These are phyloP conservation scores for Musa itinerans DNA, from an alignment of 176 grass and related monocot species.

Conservation along the genomic window DNA sequence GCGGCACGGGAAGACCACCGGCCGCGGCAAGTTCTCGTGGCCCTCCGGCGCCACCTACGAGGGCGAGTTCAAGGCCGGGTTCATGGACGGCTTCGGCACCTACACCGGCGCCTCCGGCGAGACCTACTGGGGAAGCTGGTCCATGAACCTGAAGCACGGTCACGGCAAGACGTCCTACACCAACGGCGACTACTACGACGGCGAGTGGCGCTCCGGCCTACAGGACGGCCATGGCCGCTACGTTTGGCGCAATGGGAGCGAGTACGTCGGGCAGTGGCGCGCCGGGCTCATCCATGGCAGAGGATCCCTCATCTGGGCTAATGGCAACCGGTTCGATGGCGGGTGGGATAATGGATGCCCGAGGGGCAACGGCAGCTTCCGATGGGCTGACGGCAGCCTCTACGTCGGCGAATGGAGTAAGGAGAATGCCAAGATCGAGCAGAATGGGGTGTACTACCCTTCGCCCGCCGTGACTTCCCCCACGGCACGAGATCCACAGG, in stretches of 20 bases:
- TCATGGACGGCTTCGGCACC: conserved; percentile 20
- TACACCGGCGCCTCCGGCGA: conserved; percentile 9
- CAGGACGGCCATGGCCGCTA: conserved; percentile 24
- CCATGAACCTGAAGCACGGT: conserved; percentile 21
- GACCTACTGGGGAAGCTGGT: conserved; percentile 13
- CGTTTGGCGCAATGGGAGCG: conserved; percentile 5
- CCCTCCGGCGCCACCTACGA: conserved; percentile 16
- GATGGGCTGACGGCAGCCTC: conserved; percentile 71
- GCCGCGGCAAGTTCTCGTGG: conserved; percentile 16
- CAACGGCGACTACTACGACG: conserved; percentile 21
- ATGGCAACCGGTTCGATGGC: conserved; percentile 52
- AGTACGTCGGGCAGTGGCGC: conserved; percentile 12
- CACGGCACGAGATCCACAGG: conserved; percentile 59
- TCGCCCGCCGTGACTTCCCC: conserved; percentile 51
- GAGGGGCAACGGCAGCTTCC: conserved; percentile 61
- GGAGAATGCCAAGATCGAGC: conserved; percentile 47
- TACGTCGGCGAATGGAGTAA: conserved; percentile 70
- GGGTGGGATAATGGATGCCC: conserved; percentile 80
- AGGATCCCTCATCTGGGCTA: conserved; percentile 1
- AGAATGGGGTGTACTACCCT: conserved; percentile 79
- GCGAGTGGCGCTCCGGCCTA: conserved; percentile 19
- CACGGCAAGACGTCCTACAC: conserved; percentile 12
- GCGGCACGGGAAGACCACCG: conserved; percentile 11
- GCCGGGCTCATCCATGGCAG: conserved; percentile 9
- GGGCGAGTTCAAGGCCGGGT: conserved; percentile 20